A percentile compares a stretch with the other conserved stretches of the same genome.
These are phyloP conservation scores for Xylaria venustula DNA, from an alignment of 495 filamentous ascomycete species.

Conservation along the genomic window DNA sequence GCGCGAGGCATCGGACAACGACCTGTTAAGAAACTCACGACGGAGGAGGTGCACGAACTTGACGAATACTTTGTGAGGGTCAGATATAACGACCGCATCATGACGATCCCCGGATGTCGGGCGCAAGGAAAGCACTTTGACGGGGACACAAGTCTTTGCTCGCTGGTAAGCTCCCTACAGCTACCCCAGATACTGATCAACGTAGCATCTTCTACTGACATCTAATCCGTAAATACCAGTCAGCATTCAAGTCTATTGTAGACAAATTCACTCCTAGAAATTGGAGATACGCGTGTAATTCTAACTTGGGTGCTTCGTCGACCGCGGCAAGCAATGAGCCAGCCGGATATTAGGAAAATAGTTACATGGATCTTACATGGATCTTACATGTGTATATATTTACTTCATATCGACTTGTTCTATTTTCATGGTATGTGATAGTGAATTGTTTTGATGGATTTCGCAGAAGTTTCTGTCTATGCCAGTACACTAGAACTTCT, in stretches of 20 bases:
- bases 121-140: conserved; percentile 66
- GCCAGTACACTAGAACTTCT: too few relatives aligned
- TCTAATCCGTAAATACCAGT: conserved; percentile 33
- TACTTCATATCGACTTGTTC: too few relatives aligned
- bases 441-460: too few relatives aligned
- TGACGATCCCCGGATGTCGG: conserved; percentile 72
- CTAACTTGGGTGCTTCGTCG: conserved; percentile 55
- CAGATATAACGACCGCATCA: conserved; percentile 69
- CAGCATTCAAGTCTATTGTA: conserved; percentile 74
- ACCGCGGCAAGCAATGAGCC: conserved; percentile 44
- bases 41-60: conserved; percentile 43
- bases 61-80: conserved; percentile 71
- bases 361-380: too few relatives aligned
- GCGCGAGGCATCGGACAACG: conserved; percentile 39
- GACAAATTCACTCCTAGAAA: conserved; percentile 71
- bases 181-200: neutral
- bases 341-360: conserved; percentile 38
- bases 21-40: conserved; percentile 34
- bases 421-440: too few relatives aligned
- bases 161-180: conserved; percentile 48
- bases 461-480: too few relatives aligned
- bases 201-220: conserved; percentile 6
- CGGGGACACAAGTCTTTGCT: conserved; percentile 78
- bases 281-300: conserved; percentile 63
- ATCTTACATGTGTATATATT: too few relatives aligned